Evolutionary conservation across 2,329 filamentous ascomycete genomes (phyloP).

Genomic region (Fusarium sp.): DNA sequence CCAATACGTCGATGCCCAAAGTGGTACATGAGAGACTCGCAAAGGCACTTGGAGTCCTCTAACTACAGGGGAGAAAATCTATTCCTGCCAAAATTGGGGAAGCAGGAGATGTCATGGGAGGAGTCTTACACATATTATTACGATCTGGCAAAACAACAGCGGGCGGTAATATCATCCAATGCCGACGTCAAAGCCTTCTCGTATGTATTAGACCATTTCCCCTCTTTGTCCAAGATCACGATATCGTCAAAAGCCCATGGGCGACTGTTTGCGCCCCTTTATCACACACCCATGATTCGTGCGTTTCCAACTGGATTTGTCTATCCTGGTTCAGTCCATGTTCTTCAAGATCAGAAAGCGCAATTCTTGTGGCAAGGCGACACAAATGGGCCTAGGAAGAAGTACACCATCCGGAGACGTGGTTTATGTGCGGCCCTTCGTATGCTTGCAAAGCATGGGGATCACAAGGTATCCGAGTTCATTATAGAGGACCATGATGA

Average conservation of each 20-base stretch:
- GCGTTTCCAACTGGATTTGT: conserved; percentile 56
- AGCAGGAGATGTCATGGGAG: neutral
- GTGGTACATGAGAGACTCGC: neutral
- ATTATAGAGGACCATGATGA: neutral
- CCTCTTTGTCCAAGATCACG: conserved; percentile 53
- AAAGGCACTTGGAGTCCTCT: neutral
- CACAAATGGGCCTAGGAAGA: conserved; percentile 7
- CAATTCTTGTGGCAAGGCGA: conserved; percentile 14
- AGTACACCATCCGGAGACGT: conserved; percentile 31
- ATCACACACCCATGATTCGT: conserved; percentile 59
- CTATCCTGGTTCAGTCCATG: conserved; percentile 50
- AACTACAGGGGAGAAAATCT: neutral
- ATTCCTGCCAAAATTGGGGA: neutral
- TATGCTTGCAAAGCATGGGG: conserved; percentile 42
- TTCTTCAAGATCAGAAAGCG: fast-evolving
- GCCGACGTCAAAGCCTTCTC: conserved; percentile 52
- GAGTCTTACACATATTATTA: neutral
- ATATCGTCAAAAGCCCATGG: conserved; percentile 59
- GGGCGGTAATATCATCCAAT: conserved; percentile 44
- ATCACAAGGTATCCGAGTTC: conserved; percentile 43
- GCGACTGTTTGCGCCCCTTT: conserved; percentile 52
- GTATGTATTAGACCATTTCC: conserved; percentile 53
- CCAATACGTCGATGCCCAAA: neutral
- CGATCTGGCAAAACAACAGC: neutral
- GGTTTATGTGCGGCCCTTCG: conserved; percentile 50